These are phyloP conservation scores for Erodium trifolium DNA, from an alignment of 441 rosid genomes.

Conservation along the genomic window DNA sequence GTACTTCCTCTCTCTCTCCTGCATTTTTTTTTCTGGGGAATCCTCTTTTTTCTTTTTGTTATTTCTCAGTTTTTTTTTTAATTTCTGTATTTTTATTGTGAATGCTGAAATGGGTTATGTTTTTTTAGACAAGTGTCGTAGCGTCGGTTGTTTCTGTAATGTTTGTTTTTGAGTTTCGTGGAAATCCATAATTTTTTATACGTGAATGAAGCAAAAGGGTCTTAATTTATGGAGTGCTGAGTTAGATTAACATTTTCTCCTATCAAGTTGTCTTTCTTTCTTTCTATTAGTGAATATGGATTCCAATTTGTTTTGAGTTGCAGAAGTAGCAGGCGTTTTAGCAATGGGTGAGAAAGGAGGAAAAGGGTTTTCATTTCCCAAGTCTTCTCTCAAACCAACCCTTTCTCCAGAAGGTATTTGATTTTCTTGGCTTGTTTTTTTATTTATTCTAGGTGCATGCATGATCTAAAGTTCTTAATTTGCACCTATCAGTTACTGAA, in stretches of 20 bases:
- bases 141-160: no score
- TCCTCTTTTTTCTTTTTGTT: no score
- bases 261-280: neutral
- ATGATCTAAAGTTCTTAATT: neutral
- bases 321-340: constrained; percentile 20
- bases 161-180: neutral
- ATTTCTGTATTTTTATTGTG: no score
- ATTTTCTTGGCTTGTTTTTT: constrained; percentile 7
- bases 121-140: no score
- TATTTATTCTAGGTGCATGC: neutral
- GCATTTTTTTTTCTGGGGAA: no score
- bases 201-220: neutral
- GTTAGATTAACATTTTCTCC: neutral
- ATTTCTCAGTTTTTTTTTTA: no score
- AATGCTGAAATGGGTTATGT: no score
- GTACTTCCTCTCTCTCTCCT: no score
- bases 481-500: neutral
- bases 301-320: constrained; percentile 9
- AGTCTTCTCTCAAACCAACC: constrained; percentile 31
- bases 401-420: constrained; percentile 19
- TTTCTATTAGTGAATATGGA: no score
- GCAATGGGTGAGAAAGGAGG: constrained; percentile 44
- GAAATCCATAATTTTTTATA: neutral
- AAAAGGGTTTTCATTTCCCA: constrained; percentile 35
- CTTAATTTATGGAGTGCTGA: neutral